phyloP scores from a whole-genome alignment of 108 stramenopile genomes.

The Discostella stelligeroides region DNA sequence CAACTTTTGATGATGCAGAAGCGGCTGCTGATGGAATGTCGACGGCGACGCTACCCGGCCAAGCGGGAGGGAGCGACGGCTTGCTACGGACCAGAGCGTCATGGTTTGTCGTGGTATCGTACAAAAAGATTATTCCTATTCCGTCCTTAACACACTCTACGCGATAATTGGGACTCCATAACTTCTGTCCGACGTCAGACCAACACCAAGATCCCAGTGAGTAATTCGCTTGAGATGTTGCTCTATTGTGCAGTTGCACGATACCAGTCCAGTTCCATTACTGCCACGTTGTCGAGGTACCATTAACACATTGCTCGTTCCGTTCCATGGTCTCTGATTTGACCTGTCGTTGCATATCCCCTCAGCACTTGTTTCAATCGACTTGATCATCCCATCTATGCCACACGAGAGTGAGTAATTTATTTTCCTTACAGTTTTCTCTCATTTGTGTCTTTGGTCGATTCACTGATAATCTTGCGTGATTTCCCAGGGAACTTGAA shows the following conservation, averaged over 20 bases:
- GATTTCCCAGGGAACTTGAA: conserved; percentile 58
- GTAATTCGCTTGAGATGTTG: conserved; percentile 23
- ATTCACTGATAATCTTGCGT: too few species aligned
- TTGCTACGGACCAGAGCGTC: conserved; percentile 20
- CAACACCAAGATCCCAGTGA: conserved; percentile 94
- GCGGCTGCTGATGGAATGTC: conserved; percentile 24
- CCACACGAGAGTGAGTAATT: conserved; percentile 34
- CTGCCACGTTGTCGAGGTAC: too few species aligned
- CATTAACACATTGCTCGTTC: conserved; percentile 1
- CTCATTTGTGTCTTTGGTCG: too few species aligned
- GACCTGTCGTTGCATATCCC: conserved; percentile 4
- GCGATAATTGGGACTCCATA: too few species aligned
- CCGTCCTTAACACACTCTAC: too few species aligned
- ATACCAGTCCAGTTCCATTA: too few species aligned
- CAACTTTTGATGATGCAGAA: too few species aligned
- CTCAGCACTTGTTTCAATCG: conserved; percentile 97
- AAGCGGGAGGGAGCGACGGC: conserved; percentile 10
- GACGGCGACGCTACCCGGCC: conserved; percentile 12
- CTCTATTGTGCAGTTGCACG: too few species aligned
- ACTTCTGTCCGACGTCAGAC: too few species aligned
- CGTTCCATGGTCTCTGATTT: too few species aligned
- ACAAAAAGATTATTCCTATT: too few species aligned
- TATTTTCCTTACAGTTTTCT: not conserved
- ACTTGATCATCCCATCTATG: conserved; percentile 88
- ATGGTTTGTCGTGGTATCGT: too few species aligned